Base-by-base conservation (phyloP, 345 rosid species). In the Linum trigynum region DNA sequence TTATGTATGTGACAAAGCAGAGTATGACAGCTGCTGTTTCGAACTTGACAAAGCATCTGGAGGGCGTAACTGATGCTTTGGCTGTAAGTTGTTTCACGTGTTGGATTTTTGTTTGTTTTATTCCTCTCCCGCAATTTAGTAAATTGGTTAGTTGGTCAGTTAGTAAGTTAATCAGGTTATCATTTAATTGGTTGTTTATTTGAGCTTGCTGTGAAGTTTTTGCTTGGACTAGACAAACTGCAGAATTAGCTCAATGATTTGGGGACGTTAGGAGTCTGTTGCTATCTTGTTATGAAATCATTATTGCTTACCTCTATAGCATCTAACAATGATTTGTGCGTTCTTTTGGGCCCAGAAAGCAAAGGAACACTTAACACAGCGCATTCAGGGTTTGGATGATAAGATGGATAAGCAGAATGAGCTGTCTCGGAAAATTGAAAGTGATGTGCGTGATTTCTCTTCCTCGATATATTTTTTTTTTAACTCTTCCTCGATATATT, bases 1-100 rank as follows among this genome's bases (percentile, higher is more conserved):
- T 95, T 39, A 83, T 87, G 91, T 95, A 90, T 66, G 82, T 91
- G n/a, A 95, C 97, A 1, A 95, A 86, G 82, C 76, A 72, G 15
- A 82, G 73, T 65, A 89, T 95, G 97, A 79, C 82, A 9, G 71
- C 53, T 77, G 95, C 97, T 68, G 96, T 94, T 62, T 59, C 91
- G 53, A 88, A 83, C 80, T 79, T 90, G 81, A 82, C 89, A 23
- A 86, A 87, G 76, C 88, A 91, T 83, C 77, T 95, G 82, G 95
- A 81, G 56, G 77, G 77, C 9, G 91, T 91, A n/a, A 68, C 92
- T 0, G 95, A 85, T 72, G 85, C 96, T 72, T 82, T 94, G 40
- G 74, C 81, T 62, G 99, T 90, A 76, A 72, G 96, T 81, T 65
- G 35, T 45, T 2, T 2, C 23, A 56, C 36, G 16, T 37, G 5